Base-by-base conservation (phyloP, 2,329 filamentous ascomycete species). In the Tolypocladium guangdongense region DNA sequence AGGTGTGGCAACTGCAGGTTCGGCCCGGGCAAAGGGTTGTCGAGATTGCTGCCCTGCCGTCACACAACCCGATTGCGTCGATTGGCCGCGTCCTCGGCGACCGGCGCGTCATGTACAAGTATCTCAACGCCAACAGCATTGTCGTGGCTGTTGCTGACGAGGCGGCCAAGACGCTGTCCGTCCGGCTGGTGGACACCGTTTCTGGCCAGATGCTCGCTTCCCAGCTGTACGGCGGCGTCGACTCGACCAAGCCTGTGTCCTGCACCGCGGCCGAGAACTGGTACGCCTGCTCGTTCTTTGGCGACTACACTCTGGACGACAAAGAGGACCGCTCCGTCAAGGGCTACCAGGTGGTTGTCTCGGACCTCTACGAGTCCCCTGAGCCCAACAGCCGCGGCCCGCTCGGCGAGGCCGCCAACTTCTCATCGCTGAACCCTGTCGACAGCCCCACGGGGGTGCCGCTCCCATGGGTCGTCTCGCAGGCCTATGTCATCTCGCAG, bases 41-140 rank as follows among this genome's bases (percentile, higher is more conserved):
- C 7, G 74, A 78, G 46, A 76, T 93, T 39, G 84, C 84, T 2
- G 78, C 84, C 20, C 80, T 85, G 49, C 84, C 89, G 11, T 65
- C 79, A 2, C 86, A 92, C 58, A 91, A 99, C 61, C 90, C 90
- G 0, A 84, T 97, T 49, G 92, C 93, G 3, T 97, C 93, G 0
- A 96, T 99, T 61, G 93, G 93, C 11, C 90, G 89, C 55, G 93
- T 97, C 1, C 80, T 99, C 24, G 91, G 90, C 30, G 87, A 99
- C 64, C 83, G 93, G 45, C 85, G 84, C n/a, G 93, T 99, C 49
- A 81, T 92, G 58, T 99, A 99, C 81, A 99, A 99, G 72, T 97
- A 97, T 66, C 74, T 99, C 41, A 96, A 95, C 71, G 83, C 88
- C 0, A 96, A 95, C 69, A 80, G 89, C 7, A 76, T 90, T 2